These are phyloP conservation scores for Candida tetrigidarum DNA, from an alignment of 1,139 yeast genomes.

Conservation along the genomic window DNA sequence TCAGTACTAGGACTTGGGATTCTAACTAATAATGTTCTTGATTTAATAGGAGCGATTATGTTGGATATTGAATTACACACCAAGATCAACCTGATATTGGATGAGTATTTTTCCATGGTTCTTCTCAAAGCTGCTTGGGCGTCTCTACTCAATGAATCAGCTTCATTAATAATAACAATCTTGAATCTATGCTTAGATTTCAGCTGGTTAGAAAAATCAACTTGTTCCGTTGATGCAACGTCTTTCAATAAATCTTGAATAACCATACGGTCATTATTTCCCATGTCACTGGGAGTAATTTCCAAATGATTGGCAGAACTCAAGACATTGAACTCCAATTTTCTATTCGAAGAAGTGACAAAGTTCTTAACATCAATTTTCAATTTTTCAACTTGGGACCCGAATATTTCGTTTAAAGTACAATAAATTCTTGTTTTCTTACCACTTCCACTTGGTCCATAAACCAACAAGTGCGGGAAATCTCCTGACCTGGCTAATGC, in stretches of 20 bases:
- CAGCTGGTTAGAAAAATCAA: slow-evolving; percentile 61
- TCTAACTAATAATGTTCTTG: slow-evolving; percentile 86
- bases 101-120: slow-evolving; percentile 97
- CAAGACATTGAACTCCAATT: slow-evolving; percentile 88
- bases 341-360: slow-evolving; percentile 69
- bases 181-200: slow-evolving; percentile 73
- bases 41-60: slow-evolving; percentile 91
- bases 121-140: slow-evolving; percentile 98
- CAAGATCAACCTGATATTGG: slow-evolving; percentile 81
- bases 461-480: slow-evolving; percentile 88
- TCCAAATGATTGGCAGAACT: slow-evolving; percentile 91
- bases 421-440: slow-evolving; percentile 93
- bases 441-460: slow-evolving; percentile 98
- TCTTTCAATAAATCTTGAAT: slow-evolving; percentile 94
- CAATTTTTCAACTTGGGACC: slow-evolving; percentile 77
- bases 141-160: slow-evolving; percentile 89
- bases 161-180: slow-evolving; percentile 92
- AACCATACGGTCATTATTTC: slow-evolving; percentile 91
- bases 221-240: slow-evolving; percentile 93
- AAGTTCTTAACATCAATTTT: slow-evolving; percentile 91
- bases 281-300: slow-evolving; percentile 97
- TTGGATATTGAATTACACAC: slow-evolving; percentile 90
- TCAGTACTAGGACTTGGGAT: slow-evolving; percentile 76
- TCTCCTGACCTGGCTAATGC: slow-evolving; percentile 79
- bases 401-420: slow-evolving; percentile 78